Conservation (phyloP, 2,329 filamentous ascomycete species). For the Chaetothyriales sp. region DNA sequence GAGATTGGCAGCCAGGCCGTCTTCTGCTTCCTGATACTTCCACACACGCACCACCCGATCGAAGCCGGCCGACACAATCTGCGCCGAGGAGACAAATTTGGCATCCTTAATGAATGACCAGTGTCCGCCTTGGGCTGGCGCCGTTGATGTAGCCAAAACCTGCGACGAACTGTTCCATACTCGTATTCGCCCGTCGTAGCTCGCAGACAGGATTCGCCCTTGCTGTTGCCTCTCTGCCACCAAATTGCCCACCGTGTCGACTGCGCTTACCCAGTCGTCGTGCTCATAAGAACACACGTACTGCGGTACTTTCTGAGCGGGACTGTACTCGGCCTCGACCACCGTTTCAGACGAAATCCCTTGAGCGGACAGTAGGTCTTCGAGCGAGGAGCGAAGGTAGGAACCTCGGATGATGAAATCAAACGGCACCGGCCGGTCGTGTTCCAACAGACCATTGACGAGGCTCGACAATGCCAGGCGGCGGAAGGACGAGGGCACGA, state of each 20-base stretch:
- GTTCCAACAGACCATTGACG: constrained; percentile 45
- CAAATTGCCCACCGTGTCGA: constrained; percentile 60
- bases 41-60: constrained; percentile 79
- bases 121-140: constrained; percentile 55
- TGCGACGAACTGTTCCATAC: constrained; percentile 86
- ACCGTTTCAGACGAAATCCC: constrained; percentile 81
- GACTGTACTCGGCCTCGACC: constrained; percentile 80
- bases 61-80: constrained; percentile 67
- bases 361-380: constrained; percentile 74
- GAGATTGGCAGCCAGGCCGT: constrained; percentile 45
- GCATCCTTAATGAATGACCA: constrained; percentile 64
- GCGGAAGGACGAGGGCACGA: constrained; percentile 41
- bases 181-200: constrained; percentile 76
- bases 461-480: constrained; percentile 47
- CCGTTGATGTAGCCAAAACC: constrained; percentile 59
- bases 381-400: constrained; percentile 75
- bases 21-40: constrained; percentile 61
- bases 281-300: constrained; percentile 90
- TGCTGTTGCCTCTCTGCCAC: constrained; percentile 35
- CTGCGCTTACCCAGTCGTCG: constrained; percentile 86
- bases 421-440: constrained; percentile 41
- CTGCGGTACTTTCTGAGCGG: constrained; percentile 73
- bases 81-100: constrained; percentile 62
- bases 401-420: constrained; percentile 93
- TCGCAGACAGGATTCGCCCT: constrained; percentile 72